Evolutionary conservation across 768 basidiomycete species (phyloP), one percentile per base, ranked within the genome.

Genomic region (Harrya chromipes): DNA sequence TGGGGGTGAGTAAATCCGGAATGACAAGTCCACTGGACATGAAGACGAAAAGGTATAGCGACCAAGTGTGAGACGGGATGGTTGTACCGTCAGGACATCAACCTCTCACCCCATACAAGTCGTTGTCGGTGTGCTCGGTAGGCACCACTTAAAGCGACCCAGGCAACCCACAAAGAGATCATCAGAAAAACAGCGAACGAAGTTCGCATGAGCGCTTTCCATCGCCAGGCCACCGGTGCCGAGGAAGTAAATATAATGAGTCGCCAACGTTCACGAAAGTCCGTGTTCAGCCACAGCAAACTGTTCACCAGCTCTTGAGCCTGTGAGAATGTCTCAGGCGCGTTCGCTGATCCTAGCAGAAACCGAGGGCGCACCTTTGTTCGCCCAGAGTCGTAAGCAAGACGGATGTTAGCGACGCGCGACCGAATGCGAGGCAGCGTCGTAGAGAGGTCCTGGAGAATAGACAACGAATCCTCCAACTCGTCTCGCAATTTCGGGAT

Each of bases 91-190:
- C 66, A 90, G 39, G 82, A 85, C 77, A 89, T 85, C 49, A 90
- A 72, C 44, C 82, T 78, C 59, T 87, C 86, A 43, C 88, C 88
- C 86, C 87, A 90, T 13, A 90, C 80, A 19, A 88, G 77, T 36
- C 85, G 72, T 58, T 87, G 81, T 57, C 83, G 75, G 63, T 90
- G 85, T 19, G 87, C 88, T 33, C 83, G 74, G 52, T 86, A 84
- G 21, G 80, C 87, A 26, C 87, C 88, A 20, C 74, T 72, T 17
- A 86, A 61, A 0, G 81, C 79, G 26, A 83, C 76, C 77, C 77
- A 85, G 21, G 76, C 68, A 13, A 84, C 67, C 75, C 80, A 81
- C 36, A 78, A 70, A 65, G 83, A 84, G 19, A 76, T 67, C 40
- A 84, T 59, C 56, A 87, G 76, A 4, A 77, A 76, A 4, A 81